These are phyloP conservation scores for Sechiopsis laciniata DNA, from an alignment of 306 rosid genomes.

Conservation along the genomic window DNA sequence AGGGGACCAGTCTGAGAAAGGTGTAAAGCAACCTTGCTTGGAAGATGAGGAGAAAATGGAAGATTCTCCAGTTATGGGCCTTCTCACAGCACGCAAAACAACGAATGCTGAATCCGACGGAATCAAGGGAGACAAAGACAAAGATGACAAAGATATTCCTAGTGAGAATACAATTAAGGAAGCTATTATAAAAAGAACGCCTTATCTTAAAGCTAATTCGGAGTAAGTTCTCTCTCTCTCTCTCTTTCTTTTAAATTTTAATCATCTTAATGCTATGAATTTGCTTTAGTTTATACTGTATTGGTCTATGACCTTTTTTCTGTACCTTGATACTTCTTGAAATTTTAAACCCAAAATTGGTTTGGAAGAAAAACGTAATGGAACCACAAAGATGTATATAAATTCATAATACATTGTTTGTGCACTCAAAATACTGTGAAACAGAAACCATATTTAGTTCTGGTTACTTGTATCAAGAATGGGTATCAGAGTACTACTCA, in stretches of 20 bases:
- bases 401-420: not conserved
- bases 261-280: not conserved
- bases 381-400: not conserved
- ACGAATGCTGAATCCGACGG: slow-evolving; percentile 37
- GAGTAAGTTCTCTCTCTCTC: slow-evolving; percentile 48
- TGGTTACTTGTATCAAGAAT: not conserved
- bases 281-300: not conserved
- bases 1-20: slow-evolving; percentile 38
- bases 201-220: slow-evolving; percentile 69
- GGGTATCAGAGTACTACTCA: not conserved
- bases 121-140: slow-evolving; percentile 43
- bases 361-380: not conserved
- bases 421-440: not conserved
- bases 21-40: slow-evolving; percentile 36
- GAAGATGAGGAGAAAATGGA: slow-evolving; percentile 62
- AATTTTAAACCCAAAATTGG: not conserved
- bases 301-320: not conserved
- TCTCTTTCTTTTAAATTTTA: slow-evolving; percentile 17
- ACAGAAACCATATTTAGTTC: not conserved
- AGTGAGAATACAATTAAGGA: slow-evolving; percentile 53
- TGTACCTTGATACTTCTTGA: not conserved
- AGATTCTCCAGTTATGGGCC: slow-evolving; percentile 70
- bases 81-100: slow-evolving; percentile 45
- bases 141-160: slow-evolving; percentile 41
- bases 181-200: slow-evolving; percentile 63